Percentiles rank a stretch among this genome's conserved stretches.
Evolutionary conservation across 352 stramenopile genomes (phyloP).

Genomic region (Globisporangium canariense): DNA sequence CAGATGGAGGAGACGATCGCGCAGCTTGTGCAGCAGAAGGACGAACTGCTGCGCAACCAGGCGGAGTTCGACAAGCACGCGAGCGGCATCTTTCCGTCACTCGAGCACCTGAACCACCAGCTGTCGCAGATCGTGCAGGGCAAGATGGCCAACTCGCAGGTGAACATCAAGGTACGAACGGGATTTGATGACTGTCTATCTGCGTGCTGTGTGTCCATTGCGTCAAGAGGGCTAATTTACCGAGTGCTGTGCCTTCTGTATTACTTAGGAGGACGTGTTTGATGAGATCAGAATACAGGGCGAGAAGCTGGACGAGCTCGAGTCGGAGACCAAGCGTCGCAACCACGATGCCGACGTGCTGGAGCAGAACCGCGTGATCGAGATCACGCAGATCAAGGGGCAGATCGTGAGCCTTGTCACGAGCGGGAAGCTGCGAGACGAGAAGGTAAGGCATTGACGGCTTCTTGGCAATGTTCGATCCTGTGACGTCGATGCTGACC

Average conservation of each 20-base stretch:
- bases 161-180: conserved; percentile 36
- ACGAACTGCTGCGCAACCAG: conserved; percentile 71
- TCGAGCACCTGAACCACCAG: conserved; percentile 77
- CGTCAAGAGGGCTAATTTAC: not conserved
- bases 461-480: not conserved
- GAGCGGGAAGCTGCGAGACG: conserved; percentile 61
- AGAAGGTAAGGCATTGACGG: conserved; percentile 27
- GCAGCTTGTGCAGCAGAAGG: conserved; percentile 73
- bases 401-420: conserved; percentile 69
- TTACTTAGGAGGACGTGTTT: conserved; percentile 48
- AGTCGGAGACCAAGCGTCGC: conserved; percentile 59
- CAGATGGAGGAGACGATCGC: conserved; percentile 82
- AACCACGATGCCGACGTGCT: conserved; percentile 78
- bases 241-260: not conserved
- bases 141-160: conserved; percentile 47
- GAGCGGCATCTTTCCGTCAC: conserved; percentile 77
- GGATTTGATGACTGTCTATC: not conserved
- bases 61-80: conserved; percentile 80
- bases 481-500: no score
- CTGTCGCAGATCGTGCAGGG: conserved; percentile 76
- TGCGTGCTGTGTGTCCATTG: not conserved
- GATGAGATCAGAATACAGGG: conserved; percentile 71
- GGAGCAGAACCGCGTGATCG: conserved; percentile 65
- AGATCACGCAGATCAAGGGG: conserved; percentile 73
- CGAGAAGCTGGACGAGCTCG: conserved; percentile 70